Conservation (phyloP, 805 yeast species). For the Dipodascopsis uninucleata region DNA sequence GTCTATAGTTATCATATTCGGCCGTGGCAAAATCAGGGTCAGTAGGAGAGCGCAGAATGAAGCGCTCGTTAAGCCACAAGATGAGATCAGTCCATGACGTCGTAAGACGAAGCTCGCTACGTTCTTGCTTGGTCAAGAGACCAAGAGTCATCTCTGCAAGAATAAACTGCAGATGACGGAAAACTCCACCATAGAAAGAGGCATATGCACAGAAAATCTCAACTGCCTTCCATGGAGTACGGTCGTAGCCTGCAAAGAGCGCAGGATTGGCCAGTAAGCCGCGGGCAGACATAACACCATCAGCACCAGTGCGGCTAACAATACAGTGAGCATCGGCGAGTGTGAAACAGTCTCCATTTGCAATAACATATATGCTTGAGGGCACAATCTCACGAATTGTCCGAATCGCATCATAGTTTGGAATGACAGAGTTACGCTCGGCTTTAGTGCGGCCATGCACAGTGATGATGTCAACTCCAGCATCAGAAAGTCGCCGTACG, state of each 20-base stretch:
- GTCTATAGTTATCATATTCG: conserved; percentile 19
- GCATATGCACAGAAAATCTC: conserved; percentile 79
- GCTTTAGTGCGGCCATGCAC: conserved; percentile 88
- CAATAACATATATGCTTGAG: conserved; percentile 71
- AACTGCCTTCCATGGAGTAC: conserved; percentile 87
- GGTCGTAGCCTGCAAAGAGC: conserved; percentile 65
- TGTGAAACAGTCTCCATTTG: conserved; percentile 91
- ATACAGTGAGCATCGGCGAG: conserved; percentile 63
- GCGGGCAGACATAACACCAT: conserved; percentile 94
- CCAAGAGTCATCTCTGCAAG: conserved; percentile 73
- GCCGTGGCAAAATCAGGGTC: conserved; percentile 65
- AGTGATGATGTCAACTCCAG: conserved; percentile 91
- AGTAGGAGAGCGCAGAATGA: conserved; percentile 60
- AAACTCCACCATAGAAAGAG: conserved; percentile 74
- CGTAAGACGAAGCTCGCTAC: conserved; percentile 62
- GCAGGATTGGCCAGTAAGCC: conserved; percentile 87
- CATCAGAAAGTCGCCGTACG: conserved; percentile 68
- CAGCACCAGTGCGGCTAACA: conserved; percentile 64
- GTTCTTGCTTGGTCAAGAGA: conserved; percentile 43
- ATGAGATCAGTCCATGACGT: conserved; percentile 58
- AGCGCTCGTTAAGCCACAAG: conserved; percentile 77
- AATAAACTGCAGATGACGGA: conserved; percentile 81
- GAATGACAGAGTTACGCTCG: conserved; percentile 82
- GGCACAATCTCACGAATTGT: conserved; percentile 51
- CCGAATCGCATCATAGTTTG: conserved; percentile 76